Evolutionary conservation across 495 filamentous ascomycete species (phyloP), one percentile per base, ranked within the genome.

Genomic region (Tirmania nivea): DNA sequence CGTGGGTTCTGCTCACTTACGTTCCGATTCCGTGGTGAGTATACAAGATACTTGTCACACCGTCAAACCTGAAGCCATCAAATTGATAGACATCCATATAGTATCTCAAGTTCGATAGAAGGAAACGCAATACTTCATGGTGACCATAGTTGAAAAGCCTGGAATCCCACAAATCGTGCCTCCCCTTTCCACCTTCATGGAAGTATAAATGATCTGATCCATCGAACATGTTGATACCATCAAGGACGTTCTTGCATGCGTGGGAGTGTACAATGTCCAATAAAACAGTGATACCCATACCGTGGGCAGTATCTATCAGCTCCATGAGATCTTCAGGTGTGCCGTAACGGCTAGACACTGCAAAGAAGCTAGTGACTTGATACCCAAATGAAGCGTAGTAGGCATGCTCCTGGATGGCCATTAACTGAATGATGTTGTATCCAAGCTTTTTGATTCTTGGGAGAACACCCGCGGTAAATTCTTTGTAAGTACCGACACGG

Each of bases 381-480:
- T 97, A 97, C 35, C 90, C 90, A 62, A 97, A 97, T 60, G 89
- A 95, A 57, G 90, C 90, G 67, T 97, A 97, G 71, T 97, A 97
- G 31, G 90, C 89, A 69, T 97, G 90, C 66, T 97, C 90, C 86
- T 96, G 96, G 60, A 97, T 75, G 42, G 90, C 90, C 90, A 97
- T 97, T 58, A 97, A 73, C 67, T 97, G 90, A 60, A 97, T 95
- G 42, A 88, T 82, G 69, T 97, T 95, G 70, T 97, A 97, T 53
- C 89, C 90, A 53, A 95, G 73, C 60, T 77, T 71, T 62, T 87
- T 79, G 69, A 97, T 95, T 56, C 89, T 79, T 9, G 88, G 86
- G 8, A 97, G 75, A 75, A 90, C 82, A 66, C 83, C 83, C 60
- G 78, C 74, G 14, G 92, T 96, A 69, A 97, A 97, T 68, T 97